Conservation (phyloP, 164 flowering plant species). For the Kalanchoe fedtschenkoi region DNA sequence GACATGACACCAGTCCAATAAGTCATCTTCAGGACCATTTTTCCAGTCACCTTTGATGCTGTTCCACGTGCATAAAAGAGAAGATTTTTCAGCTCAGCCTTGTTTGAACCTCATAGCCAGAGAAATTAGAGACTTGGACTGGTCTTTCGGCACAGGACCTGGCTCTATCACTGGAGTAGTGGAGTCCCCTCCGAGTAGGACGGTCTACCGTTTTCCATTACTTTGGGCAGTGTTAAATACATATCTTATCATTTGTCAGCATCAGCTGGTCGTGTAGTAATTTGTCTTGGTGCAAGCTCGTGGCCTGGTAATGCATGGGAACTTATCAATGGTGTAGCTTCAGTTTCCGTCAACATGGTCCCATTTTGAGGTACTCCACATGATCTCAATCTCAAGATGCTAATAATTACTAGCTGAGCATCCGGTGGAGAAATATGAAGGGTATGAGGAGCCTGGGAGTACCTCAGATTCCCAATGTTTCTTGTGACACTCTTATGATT, state of each 20-base stretch:
- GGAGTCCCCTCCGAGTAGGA: neutral
- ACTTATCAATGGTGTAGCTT: too few species aligned
- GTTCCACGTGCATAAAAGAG: too few species aligned
- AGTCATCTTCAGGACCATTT: too few species aligned
- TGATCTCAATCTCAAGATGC: too few species aligned
- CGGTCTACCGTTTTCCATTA: neutral
- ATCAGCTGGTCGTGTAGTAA: neutral
- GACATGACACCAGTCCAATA: too few species aligned
- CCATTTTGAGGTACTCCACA: neutral
- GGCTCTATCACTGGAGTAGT: neutral
- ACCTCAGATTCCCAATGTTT: neutral
- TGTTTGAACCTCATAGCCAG: too few species aligned
- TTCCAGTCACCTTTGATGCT: too few species aligned
- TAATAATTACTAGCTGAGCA: neutral
- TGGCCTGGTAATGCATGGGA: neutral
- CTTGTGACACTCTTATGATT: neutral
- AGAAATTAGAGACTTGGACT: too few species aligned
- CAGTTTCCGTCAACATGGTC: neutral
- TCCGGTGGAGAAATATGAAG: neutral
- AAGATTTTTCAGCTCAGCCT: too few species aligned
- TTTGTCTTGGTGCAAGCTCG: too few species aligned
- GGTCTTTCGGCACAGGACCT: too few species aligned
- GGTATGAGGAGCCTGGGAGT: neutral
- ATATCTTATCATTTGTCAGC: neutral
- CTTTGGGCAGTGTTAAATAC: neutral